phyloP scores from a whole-genome alignment of 352 stramenopile genomes.

The Phytophthora tubulina region DNA sequence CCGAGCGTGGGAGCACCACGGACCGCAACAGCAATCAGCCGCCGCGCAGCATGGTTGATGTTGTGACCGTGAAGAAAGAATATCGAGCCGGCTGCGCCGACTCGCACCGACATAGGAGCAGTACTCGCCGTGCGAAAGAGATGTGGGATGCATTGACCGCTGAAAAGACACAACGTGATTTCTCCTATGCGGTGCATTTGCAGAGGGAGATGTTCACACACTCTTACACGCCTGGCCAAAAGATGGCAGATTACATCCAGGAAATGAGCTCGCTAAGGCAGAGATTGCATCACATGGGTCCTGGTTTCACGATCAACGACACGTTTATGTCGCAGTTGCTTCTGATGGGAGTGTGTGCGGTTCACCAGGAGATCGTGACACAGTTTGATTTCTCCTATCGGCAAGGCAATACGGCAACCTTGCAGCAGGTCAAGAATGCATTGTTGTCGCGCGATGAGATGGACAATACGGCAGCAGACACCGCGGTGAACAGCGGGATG shows the following conservation, averaged over 20 bases:
- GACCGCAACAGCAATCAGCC: no score
- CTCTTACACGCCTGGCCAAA: background rate
- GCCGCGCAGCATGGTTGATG: no score
- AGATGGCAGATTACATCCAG: conserved; percentile 15
- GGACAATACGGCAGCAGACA: background rate
- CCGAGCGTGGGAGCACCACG: no score
- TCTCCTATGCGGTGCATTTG: conserved; percentile 2
- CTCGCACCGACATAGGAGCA: no score
- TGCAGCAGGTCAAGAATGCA: conserved; percentile 14
- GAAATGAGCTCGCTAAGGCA: conserved; percentile 11
- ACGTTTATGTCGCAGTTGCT: conserved; percentile 1
- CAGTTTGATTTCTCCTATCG: conserved; percentile 11
- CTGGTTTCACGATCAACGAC: background rate
- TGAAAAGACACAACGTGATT: background rate
- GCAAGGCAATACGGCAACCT: background rate
- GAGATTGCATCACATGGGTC: conserved; percentile 11
- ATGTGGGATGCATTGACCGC: conserved; percentile 1
- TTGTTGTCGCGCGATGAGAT: conserved; percentile 5
- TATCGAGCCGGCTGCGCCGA: no score
- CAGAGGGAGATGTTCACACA: background rate
- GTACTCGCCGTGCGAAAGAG: no score
- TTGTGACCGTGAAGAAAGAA: no score
- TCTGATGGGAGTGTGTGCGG: conserved; percentile 6
- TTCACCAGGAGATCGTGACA: conserved; percentile 5
- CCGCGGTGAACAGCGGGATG: background rate